Base-by-base conservation (phyloP, 2,329 filamentous ascomycete species). In the Zymoseptoria passerinii region DNA sequence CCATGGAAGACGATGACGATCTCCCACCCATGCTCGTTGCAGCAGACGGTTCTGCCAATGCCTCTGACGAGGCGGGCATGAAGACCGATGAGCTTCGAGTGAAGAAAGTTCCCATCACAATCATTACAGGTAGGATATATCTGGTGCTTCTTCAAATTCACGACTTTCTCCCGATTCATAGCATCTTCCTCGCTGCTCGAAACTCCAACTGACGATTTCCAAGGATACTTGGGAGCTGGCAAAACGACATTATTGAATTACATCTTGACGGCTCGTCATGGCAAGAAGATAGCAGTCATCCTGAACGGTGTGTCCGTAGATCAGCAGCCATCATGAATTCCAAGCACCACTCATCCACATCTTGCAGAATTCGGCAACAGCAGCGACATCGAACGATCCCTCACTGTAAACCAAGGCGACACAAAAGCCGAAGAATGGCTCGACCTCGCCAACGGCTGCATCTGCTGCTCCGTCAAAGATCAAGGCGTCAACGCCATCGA, bases 381-480 rank as follows among this genome's bases (percentile, higher is more conserved):
- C 56, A 81, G 91, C 67, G 92, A 97, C 69, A 96, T 99, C 64
- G 94, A 99, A 73, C 96, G 96, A 72, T 92, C 91, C 50, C 80
- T 99, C 62, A 97, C 92, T 0, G 86, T 99, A 66, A 95, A 87
- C 71, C 86, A 92, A 71, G 65, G 64, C 51, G 88, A 87, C 59
- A 88, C 85, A 48, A 84, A 92, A 69, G 83, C 90, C 69, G 89
- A 92, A 6, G 91, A 96, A 78, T 99, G 95, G 89, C 84, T 99
- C 28, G 92, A 96, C 62, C 85, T 99, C 55, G 91, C 90, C 55
- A 99, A 99, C 67, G 94, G 94, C 62, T 99, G 94, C 72, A 91
- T 99, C 65, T 99, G 94, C 76, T 99, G 94, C 76, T 95, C 91
- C 2, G 92, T 97, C 67, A 99, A 96, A 85, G 94, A 99, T 72